Evolutionary conservation across 768 basidiomycete genomes (phyloP).

Genomic region (Leucocoprinus leucothites): DNA sequence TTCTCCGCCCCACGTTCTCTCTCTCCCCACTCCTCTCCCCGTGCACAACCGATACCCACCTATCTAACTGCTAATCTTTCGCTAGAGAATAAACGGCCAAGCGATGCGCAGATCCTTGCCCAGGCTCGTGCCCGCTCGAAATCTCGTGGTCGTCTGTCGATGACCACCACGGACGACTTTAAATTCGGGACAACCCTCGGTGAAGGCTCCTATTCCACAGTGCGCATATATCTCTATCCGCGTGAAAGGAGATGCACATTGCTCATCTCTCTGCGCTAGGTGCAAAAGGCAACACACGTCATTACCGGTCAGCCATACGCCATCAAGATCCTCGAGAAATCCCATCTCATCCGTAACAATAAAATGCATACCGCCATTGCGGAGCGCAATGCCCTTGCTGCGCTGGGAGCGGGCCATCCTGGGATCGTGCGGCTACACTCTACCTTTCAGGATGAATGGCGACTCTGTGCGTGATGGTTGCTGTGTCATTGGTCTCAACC

Average conservation of each 20-base stretch:
- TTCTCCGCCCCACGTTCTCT: constrained; percentile 64
- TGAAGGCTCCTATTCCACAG: constrained; percentile 82
- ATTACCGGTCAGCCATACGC: constrained; percentile 25
- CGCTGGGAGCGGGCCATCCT: constrained; percentile 65
- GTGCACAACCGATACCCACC: constrained; percentile 42
- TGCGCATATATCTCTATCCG: constrained; percentile 30
- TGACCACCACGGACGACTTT: constrained; percentile 60
- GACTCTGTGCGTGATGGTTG: constrained; percentile 61
- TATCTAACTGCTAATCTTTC: constrained; percentile 59
- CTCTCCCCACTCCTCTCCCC: constrained; percentile 14
- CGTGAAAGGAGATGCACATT: neutral
- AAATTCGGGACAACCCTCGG: constrained; percentile 72
- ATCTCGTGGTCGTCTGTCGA: constrained; percentile 41
- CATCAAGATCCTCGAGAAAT: constrained; percentile 68
- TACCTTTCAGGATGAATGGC: constrained; percentile 83
- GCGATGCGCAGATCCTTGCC: constrained; percentile 12
- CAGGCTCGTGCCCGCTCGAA: constrained; percentile 32
- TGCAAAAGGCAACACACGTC: constrained; percentile 50
- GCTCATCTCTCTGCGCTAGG: constrained; percentile 36
- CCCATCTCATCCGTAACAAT: constrained; percentile 73
- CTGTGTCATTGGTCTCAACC: neutral
- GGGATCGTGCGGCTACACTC: constrained; percentile 80
- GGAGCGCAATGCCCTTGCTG: constrained; percentile 76
- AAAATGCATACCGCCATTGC: constrained; percentile 75
- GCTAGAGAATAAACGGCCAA: too few relatives aligned